Percentiles rank a stretch among this genome's conserved stretches.
phyloP scores from a whole-genome alignment of 164 flowering plant genomes.

The Dillenia turbinata region DNA sequence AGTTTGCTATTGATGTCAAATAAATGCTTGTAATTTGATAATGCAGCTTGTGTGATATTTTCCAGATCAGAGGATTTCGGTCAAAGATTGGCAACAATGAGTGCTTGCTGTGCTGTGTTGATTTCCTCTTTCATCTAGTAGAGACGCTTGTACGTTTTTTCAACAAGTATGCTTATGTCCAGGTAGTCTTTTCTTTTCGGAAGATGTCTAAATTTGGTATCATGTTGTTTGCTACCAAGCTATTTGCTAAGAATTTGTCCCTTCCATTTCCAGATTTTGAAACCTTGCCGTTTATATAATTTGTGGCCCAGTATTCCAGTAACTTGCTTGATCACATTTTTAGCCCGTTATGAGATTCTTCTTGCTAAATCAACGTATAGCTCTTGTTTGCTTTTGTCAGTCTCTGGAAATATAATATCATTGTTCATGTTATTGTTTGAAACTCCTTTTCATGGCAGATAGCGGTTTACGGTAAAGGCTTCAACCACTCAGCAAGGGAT shows the following conservation, averaged over 20 bases:
- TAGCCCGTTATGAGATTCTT: no score
- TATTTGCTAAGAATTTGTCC: no score
- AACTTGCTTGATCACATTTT: no score
- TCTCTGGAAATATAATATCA: no score
- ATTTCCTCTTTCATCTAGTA: slow-evolving; percentile 90
- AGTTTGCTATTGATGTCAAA: no score
- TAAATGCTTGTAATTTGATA: background rate
- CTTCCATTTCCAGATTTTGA: no score
- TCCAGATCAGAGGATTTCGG: slow-evolving; percentile 90
- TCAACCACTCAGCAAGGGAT: slow-evolving; percentile 96
- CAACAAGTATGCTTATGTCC: slow-evolving; percentile 98
- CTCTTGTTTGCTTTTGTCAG: no score
- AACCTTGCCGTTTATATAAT: no score
- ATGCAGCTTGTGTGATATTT: slow-evolving; percentile 3
- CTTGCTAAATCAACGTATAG: no score
- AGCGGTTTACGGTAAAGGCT: slow-evolving; percentile 91
- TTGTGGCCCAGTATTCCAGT: no score
- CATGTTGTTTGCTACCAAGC: no score
- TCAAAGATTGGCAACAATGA: slow-evolving; percentile 96
- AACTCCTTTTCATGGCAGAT: slow-evolving; percentile 45
- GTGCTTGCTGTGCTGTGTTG: slow-evolving; percentile 97
- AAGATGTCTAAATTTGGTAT: background rate
- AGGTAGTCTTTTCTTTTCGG: slow-evolving; percentile 43
- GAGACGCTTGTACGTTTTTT: slow-evolving; percentile 96
- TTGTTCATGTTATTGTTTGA: no score